Base-by-base conservation (phyloP, 768 basidiomycete species). In the Ramaria rubella region DNA sequence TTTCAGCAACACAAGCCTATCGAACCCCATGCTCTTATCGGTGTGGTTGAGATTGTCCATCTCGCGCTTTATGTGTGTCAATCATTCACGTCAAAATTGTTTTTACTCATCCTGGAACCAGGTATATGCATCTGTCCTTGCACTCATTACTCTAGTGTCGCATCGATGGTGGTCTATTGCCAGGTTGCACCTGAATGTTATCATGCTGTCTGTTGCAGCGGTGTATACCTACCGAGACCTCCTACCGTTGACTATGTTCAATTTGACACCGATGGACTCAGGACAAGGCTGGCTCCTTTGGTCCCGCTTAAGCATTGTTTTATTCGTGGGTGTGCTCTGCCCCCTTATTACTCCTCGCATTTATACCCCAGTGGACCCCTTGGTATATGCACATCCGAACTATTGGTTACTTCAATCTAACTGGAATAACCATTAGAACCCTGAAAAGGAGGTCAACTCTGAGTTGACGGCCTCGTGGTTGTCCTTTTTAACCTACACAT, bases 281-380 rank as follows among this genome's bases (percentile, higher is more conserved):
- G 63, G 64, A 0, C 79, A 80, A 61, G 77, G 80, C 6, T 58
- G 66, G 50, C 58, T 81, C 33, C 64, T 85, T 21, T 86, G 85
- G 84, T 67, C 69, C 3, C 78, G 82, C 63, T 57, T 83, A 4
- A 63, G 58, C n/a, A 49, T 80, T 11, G 71, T 86, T 15, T 60
- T 72, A 5, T 29, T 79, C 5, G 77, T 72, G 9, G 75, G 73
- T 5, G 67, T 80, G 2, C 52, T 78, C 11, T 68, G 86, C 29
- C 86, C 86, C 23, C 66, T 85, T 14, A 57, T 80, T 44, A 70
- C 77, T 38, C 86, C 86, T 5, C 70, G 81, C 15, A 72, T 72
- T 43, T 86, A 86, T 64, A 65, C 76, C 2, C 83, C 85, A 4
- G 71, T 80, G 24, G 78, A 87, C 61, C 77, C 81, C 1, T 71